Evolutionary conservation across 176 grass and related monocot genomes (phyloP), one percentile per base, ranked within the genome.

Genomic region (Miscanthus lutarioriparius): DNA sequence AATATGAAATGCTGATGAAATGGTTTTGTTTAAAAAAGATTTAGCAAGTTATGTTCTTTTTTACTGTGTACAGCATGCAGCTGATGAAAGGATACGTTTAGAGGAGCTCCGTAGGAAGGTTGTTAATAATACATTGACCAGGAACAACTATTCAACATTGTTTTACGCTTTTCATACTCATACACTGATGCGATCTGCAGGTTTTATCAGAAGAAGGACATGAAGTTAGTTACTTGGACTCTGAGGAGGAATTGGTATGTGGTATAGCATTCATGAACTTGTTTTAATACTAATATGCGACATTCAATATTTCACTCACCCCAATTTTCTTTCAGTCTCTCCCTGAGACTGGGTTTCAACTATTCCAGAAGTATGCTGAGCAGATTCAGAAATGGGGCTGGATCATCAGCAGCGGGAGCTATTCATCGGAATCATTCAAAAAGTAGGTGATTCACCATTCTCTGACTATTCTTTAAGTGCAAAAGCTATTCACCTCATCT

Each of bases 331-430:
- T 4, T 66, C 82, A 98, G 93, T 82, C 87, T 89, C 89, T 98
- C 85, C 96, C 92, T 75, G 96, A 98, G 68, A 92, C 91, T 85
- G 89, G 89, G 26, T 92, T 93, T 90, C 96, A 98, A 86, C 72
- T 98, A 74, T 82, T 95, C 75, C 87, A 93, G 64, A 98, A 98
- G 86, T 95, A 98, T 78, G 51, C 32, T 33, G 87, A 90, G 36
- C 93, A 95, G 83, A 98, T 95, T 76, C 83, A 92, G 36, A 93
- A 90, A 86, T 98, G 92, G 96, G 96, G 96, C 22, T 98, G 96
- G 93, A 86, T 93, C 74, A 88, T 88, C 76, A 93, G 81, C 73
- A 88, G 47, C 82, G 27, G 63, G 39, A 91, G n/a, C 74, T 76
- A 72, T 82, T 90, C 88, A 9, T 91, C 87, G 62, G 80, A 90